Percentiles rank a stretch among this genome's conserved stretches.
phyloP scores from a whole-genome alignment of 805 yeast genomes.

The Nakazawaea molendinolei region DNA sequence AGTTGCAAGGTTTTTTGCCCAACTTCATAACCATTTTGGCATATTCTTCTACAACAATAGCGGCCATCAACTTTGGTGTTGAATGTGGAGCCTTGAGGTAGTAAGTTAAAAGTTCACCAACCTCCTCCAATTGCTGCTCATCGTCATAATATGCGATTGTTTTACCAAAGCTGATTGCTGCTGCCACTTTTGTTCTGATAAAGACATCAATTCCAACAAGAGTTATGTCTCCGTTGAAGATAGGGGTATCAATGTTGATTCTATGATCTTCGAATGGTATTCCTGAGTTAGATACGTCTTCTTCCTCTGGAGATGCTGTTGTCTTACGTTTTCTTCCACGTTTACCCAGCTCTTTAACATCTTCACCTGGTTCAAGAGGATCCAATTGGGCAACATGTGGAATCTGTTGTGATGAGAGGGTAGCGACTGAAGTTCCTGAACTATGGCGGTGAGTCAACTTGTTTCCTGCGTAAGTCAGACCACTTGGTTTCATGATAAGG shows the following conservation, averaged over 20 bases:
- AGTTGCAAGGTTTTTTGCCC: conserved; percentile 10
- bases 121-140: conserved; percentile 28
- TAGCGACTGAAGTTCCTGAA: not conserved
- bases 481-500: conserved; percentile 78
- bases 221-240: conserved; percentile 84
- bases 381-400: conserved; percentile 1
- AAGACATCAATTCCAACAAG: conserved; percentile 73
- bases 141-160: conserved; percentile 44
- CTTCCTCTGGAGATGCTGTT: conserved; percentile 13
- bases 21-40: conserved; percentile 11
- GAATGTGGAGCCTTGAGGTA: conserved; percentile 60
- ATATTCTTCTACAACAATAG: conserved; percentile 68
- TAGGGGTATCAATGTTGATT: conserved; percentile 89
- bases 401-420: not conserved
- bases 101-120: conserved; percentile 30
- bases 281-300: conserved; percentile 16
- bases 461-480: conserved; percentile 31
- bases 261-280: conserved; percentile 54
- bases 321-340: conserved; percentile 46
- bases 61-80: conserved; percentile 70
- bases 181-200: conserved; percentile 66
- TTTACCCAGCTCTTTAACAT: conserved; percentile 16
- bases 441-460: conserved; percentile 9
- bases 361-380: conserved; percentile 14
- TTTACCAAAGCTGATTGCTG: conserved; percentile 71